Evolutionary conservation across 495 filamentous ascomycete genomes (phyloP).

Genomic region (Xylaria sp.): DNA sequence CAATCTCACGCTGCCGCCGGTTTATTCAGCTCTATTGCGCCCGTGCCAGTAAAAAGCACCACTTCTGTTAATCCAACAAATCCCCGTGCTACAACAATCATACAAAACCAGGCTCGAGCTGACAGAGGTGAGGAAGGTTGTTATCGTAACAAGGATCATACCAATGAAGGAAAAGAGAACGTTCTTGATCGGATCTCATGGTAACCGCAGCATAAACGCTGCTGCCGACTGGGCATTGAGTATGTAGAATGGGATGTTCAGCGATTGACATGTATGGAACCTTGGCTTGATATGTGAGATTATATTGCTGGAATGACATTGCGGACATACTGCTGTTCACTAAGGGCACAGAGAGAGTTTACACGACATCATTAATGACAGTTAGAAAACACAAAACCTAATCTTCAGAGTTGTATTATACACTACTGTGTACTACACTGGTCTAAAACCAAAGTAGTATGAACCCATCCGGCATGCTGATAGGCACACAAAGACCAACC

Average conservation of each 20-base stretch:
- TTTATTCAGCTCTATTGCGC: conserved; percentile 3
- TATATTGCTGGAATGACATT: conserved; percentile 6
- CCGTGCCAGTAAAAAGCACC: neutral
- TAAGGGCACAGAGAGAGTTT: neutral
- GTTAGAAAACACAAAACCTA: neutral
- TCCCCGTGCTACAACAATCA: neutral
- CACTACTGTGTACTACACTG: neutral
- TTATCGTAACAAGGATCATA: neutral
- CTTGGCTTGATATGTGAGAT: neutral
- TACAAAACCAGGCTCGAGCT: neutral
- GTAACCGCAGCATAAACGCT: neutral
- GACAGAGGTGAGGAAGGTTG: neutral
- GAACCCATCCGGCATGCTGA: neutral
- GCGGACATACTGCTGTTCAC: neutral
- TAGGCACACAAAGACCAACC: neutral
- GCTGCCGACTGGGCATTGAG: neutral
- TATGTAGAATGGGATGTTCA: neutral
- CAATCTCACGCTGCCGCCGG: neutral
- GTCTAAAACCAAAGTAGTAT: neutral
- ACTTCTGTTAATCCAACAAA: neutral
- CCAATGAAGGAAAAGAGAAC: neutral
- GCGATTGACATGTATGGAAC: neutral
- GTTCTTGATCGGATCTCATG: conserved; percentile 16
- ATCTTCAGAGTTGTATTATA: neutral
- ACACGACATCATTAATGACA: neutral